These are phyloP conservation scores for Penicillium sp. DNA, from an alignment of 2,329 filamentous ascomycete genomes.

Conservation along the genomic window DNA sequence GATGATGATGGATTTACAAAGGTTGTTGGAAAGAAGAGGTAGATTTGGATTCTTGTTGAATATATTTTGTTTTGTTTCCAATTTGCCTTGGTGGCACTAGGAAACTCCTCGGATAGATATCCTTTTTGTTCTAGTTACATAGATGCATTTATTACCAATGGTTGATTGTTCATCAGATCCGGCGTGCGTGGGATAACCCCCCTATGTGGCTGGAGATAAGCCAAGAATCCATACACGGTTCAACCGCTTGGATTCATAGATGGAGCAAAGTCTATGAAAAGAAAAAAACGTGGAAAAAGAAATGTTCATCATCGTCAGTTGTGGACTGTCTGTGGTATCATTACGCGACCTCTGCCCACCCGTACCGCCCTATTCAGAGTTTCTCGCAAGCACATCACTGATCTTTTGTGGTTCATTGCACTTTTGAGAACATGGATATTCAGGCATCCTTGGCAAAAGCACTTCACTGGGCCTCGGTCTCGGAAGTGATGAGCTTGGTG, in stretches of 20 bases:
- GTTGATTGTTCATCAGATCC: neutral
- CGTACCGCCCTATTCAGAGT: slow-evolving; percentile 18
- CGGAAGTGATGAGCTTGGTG: slow-evolving; percentile 69
- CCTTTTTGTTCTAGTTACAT: slow-evolving; percentile 12
- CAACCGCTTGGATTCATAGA: slow-evolving; percentile 23
- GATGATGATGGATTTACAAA: slow-evolving; percentile 81
- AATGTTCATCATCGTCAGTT: slow-evolving; percentile 39
- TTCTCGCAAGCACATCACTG: slow-evolving; percentile 1
- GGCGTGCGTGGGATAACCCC: neutral
- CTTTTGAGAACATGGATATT: neutral
- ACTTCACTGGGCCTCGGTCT: slow-evolving; percentile 19
- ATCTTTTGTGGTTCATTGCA: neutral
- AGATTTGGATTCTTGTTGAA: slow-evolving; percentile 12
- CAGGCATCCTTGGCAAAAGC: neutral
- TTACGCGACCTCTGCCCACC: slow-evolving; percentile 23
- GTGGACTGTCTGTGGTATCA: slow-evolving; percentile 26
- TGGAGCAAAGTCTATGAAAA: slow-evolving; percentile 27
- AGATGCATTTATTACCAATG: slow-evolving; percentile 8
- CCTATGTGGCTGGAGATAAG: neutral
- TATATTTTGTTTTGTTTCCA: neutral
- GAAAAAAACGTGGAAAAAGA: slow-evolving; percentile 14
- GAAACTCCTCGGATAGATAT: slow-evolving; percentile 2
- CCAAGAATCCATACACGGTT: neutral
- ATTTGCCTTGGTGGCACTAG: neutral
- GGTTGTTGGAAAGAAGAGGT: slow-evolving; percentile 65